These are phyloP conservation scores for Penicillium nucicola DNA, from an alignment of 495 filamentous ascomycete species.

Conservation along the genomic window DNA sequence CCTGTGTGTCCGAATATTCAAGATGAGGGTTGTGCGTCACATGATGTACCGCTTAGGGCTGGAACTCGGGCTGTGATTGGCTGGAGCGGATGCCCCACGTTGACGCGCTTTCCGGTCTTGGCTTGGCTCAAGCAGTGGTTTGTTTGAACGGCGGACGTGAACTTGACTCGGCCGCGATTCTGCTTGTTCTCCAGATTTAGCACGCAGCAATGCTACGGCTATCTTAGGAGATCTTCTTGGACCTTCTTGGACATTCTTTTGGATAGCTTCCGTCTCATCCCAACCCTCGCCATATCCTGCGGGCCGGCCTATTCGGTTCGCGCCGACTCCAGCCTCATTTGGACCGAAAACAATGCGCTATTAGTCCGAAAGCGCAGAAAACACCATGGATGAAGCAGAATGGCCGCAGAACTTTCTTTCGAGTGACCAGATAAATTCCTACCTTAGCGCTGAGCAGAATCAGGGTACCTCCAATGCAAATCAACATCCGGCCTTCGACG, in stretches of 20 bases:
- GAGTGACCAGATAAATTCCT: background rate
- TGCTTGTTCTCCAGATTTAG: too few relatives aligned
- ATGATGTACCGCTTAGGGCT: slow-evolving; percentile 33
- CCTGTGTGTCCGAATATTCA: slow-evolving; percentile 26
- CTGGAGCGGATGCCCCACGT: background rate
- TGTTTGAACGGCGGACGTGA: too few relatives aligned
- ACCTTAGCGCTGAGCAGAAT: background rate
- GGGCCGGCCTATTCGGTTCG: background rate
- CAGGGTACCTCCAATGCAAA: background rate
- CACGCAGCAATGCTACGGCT: too few relatives aligned
- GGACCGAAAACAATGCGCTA: background rate
- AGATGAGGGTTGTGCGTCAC: slow-evolving; percentile 41
- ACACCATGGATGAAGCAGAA: background rate
- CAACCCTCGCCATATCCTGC: too few relatives aligned
- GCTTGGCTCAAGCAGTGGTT: too few relatives aligned
- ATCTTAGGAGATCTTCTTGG: too few relatives aligned
- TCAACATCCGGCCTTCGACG: too few relatives aligned
- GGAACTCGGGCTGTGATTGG: slow-evolving; percentile 23
- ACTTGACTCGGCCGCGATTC: too few relatives aligned
- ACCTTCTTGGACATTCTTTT: too few relatives aligned
- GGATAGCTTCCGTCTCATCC: too few relatives aligned
- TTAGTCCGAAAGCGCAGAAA: background rate
- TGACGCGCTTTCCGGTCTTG: background rate
- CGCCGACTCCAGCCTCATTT: background rate
- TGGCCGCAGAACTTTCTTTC: slow-evolving; percentile 3